Percentiles rank a stretch among this genome's conserved stretches.
These are phyloP conservation scores for Aspergillus ustus DNA, from an alignment of 2,329 filamentous ascomycete species.

Conservation along the genomic window DNA sequence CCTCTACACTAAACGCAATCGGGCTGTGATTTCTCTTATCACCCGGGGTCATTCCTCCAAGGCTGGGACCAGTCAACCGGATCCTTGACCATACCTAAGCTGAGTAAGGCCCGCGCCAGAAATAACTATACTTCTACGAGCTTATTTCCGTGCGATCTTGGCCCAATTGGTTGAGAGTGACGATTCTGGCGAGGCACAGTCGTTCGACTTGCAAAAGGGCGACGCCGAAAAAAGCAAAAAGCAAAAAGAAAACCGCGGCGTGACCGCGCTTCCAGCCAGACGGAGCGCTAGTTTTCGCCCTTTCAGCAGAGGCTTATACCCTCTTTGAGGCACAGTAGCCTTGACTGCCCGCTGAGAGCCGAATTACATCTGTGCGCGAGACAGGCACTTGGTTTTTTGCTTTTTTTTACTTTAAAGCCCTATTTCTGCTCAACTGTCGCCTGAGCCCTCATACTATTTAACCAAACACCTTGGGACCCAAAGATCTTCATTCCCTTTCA, in stretches of 20 bases:
- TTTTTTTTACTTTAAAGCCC: conserved; percentile 9
- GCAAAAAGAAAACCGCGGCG: conserved; percentile 16
- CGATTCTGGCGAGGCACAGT: conserved; percentile 21
- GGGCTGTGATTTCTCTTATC: conserved; percentile 20
- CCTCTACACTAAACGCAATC: conserved; percentile 29
- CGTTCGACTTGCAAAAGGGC: conserved; percentile 10
- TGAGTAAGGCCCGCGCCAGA: conserved; percentile 18
- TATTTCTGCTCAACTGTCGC: conserved; percentile 9
- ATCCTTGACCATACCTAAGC: conserved; percentile 18
- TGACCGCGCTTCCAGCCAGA: conserved; percentile 12
- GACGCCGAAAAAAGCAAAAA: conserved; percentile 10
- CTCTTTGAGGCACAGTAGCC: conserved; percentile 5
- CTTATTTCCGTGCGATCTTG: conserved; percentile 12
- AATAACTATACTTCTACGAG: conserved; percentile 10
- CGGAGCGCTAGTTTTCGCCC: conserved; percentile 12
- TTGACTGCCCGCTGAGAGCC: conserved; percentile 19
- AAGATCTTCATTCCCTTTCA: background rate
- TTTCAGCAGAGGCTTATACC: conserved; percentile 18
- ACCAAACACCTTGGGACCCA: conserved; percentile 4
- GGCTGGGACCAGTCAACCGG: conserved; percentile 14
- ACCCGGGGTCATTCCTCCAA: conserved; percentile 12
- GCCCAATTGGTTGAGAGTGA: conserved; percentile 21
- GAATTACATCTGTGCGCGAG: conserved; percentile 20
- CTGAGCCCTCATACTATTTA: conserved; percentile 21
- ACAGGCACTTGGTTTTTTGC: conserved; percentile 13